Base-by-base conservation (phyloP, 2,329 filamentous ascomycete species). In the Talaromyces rugulosus region DNA sequence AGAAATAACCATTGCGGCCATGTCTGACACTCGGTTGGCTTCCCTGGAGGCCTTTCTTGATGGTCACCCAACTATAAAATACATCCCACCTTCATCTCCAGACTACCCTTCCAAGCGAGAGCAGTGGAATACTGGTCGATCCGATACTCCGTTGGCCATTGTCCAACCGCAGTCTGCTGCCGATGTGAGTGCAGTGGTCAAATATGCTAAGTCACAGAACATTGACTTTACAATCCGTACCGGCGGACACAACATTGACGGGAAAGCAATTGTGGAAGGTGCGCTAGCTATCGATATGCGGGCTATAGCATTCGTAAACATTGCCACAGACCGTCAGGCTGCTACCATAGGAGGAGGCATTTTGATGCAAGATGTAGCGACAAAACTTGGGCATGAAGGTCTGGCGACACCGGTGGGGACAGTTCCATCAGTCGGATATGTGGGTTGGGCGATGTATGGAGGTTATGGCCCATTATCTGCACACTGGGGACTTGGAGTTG, bases 201-300 rank as follows among this genome's bases (percentile, higher is more conserved):
- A 56, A 23, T 64, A 51, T 56, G 52, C 62, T 27, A 68, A 62
- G 50, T 66, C 66, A 65, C 58, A 67, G 36, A 44, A 56, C 59
- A 52, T 58, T 18, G 44, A 31, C 3, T 68, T 71, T 67, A 66
- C 69, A 36, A 62, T 77, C 60, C 66, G 75, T 52, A 65, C 64
- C 31, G 71, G 77, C 14, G 76, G 76, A 0, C 75, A 78, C 64
- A 73, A 76, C 58, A 66, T 74, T 36, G 70, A 66, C 18, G 73
- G 74, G 0, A 66, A 69, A 0, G 71, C 69, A 27, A 68, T 70
- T 8, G 66, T 70, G 5, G 44, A 69, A 6, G 71, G 65, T 36
- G 69, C 70, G 5, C 55, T 79, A 11, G 69, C 67, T 2, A 73
- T 80, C 31, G 77, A 79, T 59, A 59, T 78, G 67, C 72, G 77